Conservation (phyloP, 2,329 filamentous ascomycete species). For the Xylaria sp. region DNA sequence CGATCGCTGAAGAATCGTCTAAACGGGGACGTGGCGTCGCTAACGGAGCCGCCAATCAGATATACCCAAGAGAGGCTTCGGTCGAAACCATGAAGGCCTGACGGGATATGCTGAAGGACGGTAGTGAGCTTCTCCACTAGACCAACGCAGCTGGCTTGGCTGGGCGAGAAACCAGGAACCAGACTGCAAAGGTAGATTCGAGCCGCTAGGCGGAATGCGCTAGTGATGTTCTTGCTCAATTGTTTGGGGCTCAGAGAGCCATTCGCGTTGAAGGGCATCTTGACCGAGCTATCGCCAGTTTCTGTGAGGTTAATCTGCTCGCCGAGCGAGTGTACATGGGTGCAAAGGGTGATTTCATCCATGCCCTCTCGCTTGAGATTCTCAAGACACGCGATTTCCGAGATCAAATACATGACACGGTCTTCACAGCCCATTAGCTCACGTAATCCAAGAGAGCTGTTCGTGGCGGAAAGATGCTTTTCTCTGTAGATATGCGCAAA, state of each 20-base stretch:
- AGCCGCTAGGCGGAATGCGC: slow-evolving; percentile 89
- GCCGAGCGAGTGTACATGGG: slow-evolving; percentile 88
- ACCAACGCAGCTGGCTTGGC: slow-evolving; percentile 77
- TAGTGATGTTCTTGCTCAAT: slow-evolving; percentile 87
- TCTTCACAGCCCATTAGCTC: slow-evolving; percentile 99
- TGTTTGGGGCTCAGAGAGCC: slow-evolving; percentile 84
- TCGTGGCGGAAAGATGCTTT: slow-evolving; percentile 80
- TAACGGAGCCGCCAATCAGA: slow-evolving; percentile 84
- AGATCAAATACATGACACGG: slow-evolving; percentile 96
- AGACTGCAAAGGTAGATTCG: slow-evolving; percentile 97
- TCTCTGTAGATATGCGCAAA: slow-evolving; percentile 97
- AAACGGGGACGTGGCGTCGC: slow-evolving; percentile 77
- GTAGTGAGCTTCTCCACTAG: slow-evolving; percentile 82
- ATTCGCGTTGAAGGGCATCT: slow-evolving; percentile 72
- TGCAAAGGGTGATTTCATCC: slow-evolving; percentile 86
- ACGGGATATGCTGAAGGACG: slow-evolving; percentile 83
- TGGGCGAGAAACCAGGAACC: slow-evolving; percentile 85
- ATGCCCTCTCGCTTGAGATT: slow-evolving; percentile 85
- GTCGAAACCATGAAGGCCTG: slow-evolving; percentile 85
- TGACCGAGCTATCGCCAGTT: slow-evolving; percentile 66
- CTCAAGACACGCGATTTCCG: slow-evolving; percentile 95
- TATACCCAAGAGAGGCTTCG: slow-evolving; percentile 93
- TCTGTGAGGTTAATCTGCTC: slow-evolving; percentile 88
- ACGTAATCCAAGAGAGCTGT: slow-evolving; percentile 76
- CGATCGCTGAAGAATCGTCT: slow-evolving; percentile 82